These are phyloP conservation scores for Pleodorina starrii DNA, from an alignment of 139 green algal species.

Conservation along the genomic window DNA sequence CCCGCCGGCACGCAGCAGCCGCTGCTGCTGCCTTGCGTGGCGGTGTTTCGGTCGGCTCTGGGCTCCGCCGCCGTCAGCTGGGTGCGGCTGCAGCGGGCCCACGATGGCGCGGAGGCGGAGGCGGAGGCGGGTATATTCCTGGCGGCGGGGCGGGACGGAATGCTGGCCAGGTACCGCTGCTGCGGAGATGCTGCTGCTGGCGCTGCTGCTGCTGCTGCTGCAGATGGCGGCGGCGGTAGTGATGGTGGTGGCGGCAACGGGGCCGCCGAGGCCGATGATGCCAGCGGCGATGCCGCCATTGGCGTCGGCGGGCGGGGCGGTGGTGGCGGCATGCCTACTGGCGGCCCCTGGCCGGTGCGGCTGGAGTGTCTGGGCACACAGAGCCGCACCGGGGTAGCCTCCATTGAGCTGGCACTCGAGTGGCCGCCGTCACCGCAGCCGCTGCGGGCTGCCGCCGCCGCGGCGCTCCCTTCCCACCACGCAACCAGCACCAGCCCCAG, in stretches of 20 bases:
- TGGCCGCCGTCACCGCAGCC: background rate
- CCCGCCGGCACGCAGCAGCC: background rate
- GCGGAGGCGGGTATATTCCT: background rate
- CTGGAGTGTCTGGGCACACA: conserved; percentile 14
- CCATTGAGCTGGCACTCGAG: conserved; percentile 11
- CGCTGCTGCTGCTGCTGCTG: background rate
- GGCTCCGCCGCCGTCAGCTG: conserved; percentile 24
- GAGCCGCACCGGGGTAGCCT: conserved; percentile 17
- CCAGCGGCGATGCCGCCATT: no score
- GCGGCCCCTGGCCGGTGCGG: background rate
- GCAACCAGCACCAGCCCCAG: background rate
- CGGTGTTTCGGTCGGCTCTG: conserved; percentile 7
- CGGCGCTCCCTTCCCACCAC: no score
- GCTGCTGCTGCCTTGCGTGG: background rate
- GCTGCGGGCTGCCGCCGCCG: background rate
- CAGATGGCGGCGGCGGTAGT: background rate
- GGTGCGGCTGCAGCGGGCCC: background rate
- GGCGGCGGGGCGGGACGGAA: conserved; percentile 27
- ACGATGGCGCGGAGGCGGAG: background rate
- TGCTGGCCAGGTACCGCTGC: background rate
- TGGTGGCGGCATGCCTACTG: background rate
- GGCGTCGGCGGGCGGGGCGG: background rate
- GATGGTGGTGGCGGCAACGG: no score
- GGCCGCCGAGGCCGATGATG: no score
- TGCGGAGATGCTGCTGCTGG: background rate